Evolutionary conservation across 129 eudicot species (phyloP).

Genomic region (Flaveria brownii): DNA sequence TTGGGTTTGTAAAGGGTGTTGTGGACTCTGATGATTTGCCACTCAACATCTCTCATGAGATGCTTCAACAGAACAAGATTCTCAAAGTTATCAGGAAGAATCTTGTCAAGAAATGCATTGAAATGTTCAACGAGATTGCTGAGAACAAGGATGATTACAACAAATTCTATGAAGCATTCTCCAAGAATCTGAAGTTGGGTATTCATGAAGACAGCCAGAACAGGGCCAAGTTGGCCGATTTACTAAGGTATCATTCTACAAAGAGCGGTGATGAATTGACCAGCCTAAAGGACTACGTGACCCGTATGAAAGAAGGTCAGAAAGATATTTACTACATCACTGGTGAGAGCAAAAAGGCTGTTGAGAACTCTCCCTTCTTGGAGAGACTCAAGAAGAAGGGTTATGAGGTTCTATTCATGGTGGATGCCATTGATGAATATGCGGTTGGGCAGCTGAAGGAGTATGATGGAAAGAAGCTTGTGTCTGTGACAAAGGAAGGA

Average conservation of each 20-base stretch:
- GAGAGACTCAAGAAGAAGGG: slow-evolving; percentile 80
- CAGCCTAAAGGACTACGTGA: slow-evolving; percentile 77
- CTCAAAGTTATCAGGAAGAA: slow-evolving; percentile 88
- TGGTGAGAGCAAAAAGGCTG: slow-evolving; percentile 89
- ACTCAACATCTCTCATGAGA: slow-evolving; percentile 85
- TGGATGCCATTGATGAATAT: slow-evolving; percentile 85
- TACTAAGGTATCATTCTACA: slow-evolving; percentile 76
- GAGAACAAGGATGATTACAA: slow-evolving; percentile 85
- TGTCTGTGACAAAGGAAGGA: slow-evolving; percentile 83
- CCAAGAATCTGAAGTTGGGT: slow-evolving; percentile 80
- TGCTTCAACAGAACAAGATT: slow-evolving; percentile 86
- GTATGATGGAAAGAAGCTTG: slow-evolving; percentile 81
- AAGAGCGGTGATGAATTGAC: slow-evolving; percentile 89
- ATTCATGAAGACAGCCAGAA: slow-evolving; percentile 90
- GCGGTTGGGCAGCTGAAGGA: slow-evolving; percentile 83
- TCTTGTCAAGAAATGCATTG: slow-evolving; percentile 86
- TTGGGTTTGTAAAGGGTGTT: slow-evolving; percentile 79
- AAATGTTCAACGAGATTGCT: slow-evolving; percentile 88
- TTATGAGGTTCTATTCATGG: slow-evolving; percentile 79
- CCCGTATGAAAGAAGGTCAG: slow-evolving; percentile 85
- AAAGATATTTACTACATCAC: slow-evolving; percentile 80
- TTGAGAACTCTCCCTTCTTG: slow-evolving; percentile 82
- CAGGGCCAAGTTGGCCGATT: slow-evolving; percentile 70
- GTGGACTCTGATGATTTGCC: slow-evolving; percentile 90
- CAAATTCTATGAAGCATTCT: slow-evolving; percentile 77